Percentiles rank a stretch among this genome's conserved stretches.
phyloP scores from a whole-genome alignment of 108 stramenopile species.

The Mayamaea pseudoterrestris region DNA sequence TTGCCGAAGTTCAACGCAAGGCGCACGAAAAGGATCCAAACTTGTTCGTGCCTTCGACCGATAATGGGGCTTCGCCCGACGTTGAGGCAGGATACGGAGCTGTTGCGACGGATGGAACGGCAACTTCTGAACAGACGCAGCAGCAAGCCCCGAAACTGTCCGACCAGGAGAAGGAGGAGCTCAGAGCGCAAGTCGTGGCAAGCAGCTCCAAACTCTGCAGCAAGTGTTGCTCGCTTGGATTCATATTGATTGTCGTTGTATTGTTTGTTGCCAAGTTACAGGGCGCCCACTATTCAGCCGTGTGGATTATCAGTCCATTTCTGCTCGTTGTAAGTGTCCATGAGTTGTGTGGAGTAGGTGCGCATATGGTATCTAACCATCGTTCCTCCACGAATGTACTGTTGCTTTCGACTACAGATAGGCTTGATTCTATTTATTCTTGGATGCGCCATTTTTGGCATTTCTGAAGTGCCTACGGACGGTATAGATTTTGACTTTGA shows the following conservation, averaged over 20 bases:
- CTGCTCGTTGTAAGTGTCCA: conserved; percentile 33
- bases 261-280: conserved; percentile 67
- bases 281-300: conserved; percentile 61
- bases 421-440: conserved; percentile 66
- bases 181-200: conserved; percentile 56
- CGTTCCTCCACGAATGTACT: neutral
- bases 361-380: neutral
- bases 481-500: conserved; percentile 22
- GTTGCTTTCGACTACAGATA: conserved; percentile 6
- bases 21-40: conserved; percentile 55
- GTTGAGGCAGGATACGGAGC: conserved; percentile 33
- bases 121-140: conserved; percentile 14
- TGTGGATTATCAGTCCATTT: conserved; percentile 80
- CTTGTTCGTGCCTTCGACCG: conserved; percentile 27
- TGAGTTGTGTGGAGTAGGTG: neutral
- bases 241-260: conserved; percentile 44
- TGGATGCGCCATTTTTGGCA: conserved; percentile 74
- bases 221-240: conserved; percentile 70
- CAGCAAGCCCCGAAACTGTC: conserved; percentile 19
- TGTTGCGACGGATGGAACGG: conserved; percentile 29
- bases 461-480: conserved; percentile 40
- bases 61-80: conserved; percentile 1
- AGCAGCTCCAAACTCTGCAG: conserved; percentile 44
- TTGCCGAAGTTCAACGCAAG: conserved; percentile 40
- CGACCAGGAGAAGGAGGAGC: conserved; percentile 71